Evolutionary conservation across 331 rosid species (phyloP).

Genomic region (Cucumis variabilis): DNA sequence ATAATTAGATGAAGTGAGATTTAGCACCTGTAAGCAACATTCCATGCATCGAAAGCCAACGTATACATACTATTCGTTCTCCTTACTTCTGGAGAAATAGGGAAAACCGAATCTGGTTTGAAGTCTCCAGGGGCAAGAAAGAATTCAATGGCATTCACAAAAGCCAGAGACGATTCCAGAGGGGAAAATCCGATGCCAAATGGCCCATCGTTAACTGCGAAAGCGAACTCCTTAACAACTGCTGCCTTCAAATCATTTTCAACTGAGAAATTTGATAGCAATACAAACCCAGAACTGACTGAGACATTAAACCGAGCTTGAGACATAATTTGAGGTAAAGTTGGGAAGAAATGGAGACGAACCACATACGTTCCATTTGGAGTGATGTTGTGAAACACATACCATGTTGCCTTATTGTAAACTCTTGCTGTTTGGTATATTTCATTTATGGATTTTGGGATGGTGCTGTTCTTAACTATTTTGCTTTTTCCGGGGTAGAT

Average conservation of each 20-base stretch:
- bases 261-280: slow-evolving; percentile 43
- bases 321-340: slow-evolving; percentile 39
- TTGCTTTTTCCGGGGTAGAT: slow-evolving; percentile 16
- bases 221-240: slow-evolving; percentile 47
- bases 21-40: slow-evolving; percentile 32
- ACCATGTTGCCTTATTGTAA: slow-evolving; percentile 33
- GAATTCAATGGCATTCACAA: slow-evolving; percentile 74
- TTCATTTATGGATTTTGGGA: slow-evolving; percentile 22
- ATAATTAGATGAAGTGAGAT: not conserved
- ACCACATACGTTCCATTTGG: slow-evolving; percentile 45
- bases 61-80: not conserved
- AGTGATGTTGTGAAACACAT: slow-evolving; percentile 28
- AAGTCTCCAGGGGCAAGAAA: slow-evolving; percentile 40
- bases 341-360: slow-evolving; percentile 71
- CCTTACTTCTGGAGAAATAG: not conserved
- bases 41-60: slow-evolving; percentile 21
- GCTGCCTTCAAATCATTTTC: slow-evolving; percentile 28
- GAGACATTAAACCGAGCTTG: slow-evolving; percentile 55
- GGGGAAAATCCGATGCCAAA: slow-evolving; percentile 49
- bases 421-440: slow-evolving; percentile 58
- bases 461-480: not conserved
- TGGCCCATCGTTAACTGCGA: not conserved
- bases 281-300: slow-evolving; percentile 12
- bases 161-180: slow-evolving; percentile 46
- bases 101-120: not conserved